A percentile compares a stretch with the other conserved stretches of the same genome.
Conservation (phyloP, 2,329 filamentous ascomycete genomes). For the Talaromyces sp. region DNA sequence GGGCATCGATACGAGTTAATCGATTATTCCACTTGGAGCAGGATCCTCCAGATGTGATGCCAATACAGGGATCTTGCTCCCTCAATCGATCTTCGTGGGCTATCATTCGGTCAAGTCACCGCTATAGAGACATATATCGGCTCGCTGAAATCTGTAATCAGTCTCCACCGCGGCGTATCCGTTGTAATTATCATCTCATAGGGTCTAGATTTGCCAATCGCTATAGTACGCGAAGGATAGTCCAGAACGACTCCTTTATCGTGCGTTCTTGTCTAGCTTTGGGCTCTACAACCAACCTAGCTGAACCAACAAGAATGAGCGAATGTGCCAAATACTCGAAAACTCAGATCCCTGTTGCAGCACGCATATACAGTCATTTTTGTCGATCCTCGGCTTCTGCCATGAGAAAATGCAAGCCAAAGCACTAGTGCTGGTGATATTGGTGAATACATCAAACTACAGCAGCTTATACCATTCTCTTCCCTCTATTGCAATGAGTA, state of each 20-base stretch:
- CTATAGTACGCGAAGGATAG: background rate
- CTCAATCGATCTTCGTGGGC: too few relatives aligned
- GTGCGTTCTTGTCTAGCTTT: background rate
- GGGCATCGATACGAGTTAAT: too few relatives aligned
- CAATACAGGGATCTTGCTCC: too few relatives aligned
- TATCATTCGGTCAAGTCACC: background rate
- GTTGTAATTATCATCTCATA: background rate
- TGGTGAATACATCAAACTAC: too few relatives aligned
- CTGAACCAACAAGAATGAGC: background rate
- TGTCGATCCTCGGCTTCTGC: background rate
- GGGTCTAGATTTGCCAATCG: background rate
- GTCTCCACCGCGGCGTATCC: background rate
- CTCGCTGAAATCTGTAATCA: too few relatives aligned
- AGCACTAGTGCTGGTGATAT: too few relatives aligned
- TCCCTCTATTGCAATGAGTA: too few relatives aligned
- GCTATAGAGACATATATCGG: too few relatives aligned
- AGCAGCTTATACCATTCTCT: too few relatives aligned
- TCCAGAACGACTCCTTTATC: background rate
- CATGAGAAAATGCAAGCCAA: too few relatives aligned
- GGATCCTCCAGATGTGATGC: too few relatives aligned
- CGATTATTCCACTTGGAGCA: too few relatives aligned
- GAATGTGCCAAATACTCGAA: background rate
- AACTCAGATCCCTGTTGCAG: background rate
- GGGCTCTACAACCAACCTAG: background rate
- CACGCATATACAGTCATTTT: background rate